Evolutionary conservation across 176 grass and related monocot genomes (phyloP).

Genomic region (Guadua angustifolia): DNA sequence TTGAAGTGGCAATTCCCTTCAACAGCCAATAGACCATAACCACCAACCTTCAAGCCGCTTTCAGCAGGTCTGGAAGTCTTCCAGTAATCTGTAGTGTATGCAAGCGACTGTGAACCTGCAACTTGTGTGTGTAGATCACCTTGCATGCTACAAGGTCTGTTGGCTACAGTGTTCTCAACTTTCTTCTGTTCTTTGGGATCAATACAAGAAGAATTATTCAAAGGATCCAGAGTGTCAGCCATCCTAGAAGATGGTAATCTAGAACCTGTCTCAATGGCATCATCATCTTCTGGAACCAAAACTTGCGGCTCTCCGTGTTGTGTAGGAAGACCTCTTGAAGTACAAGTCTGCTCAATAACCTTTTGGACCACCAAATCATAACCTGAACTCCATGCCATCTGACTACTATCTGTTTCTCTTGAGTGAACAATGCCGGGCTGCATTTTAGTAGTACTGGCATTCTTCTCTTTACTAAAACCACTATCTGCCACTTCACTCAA

Average conservation of each 20-base stretch:
- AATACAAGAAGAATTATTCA: neutral
- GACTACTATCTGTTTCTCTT: conserved; percentile 2
- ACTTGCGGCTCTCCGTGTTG: conserved; percentile 31
- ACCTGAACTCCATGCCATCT: conserved; percentile 34
- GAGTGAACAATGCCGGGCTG: neutral
- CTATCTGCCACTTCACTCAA: neutral
- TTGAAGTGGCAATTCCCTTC: neutral
- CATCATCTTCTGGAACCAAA: neutral
- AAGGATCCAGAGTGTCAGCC: neutral
- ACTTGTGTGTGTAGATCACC: neutral
- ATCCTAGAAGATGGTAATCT: conserved; percentile 3
- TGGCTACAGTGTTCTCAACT: conserved; percentile 2
- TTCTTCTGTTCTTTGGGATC: conserved; percentile 6
- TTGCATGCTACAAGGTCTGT: neutral
- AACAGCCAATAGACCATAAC: neutral
- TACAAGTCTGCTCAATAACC: neutral
- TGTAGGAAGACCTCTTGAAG: conserved; percentile 22
- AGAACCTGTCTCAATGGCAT: neutral
- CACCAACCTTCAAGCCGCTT: neutral
- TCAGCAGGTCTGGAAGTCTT: neutral
- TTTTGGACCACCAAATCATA: conserved; percentile 24
- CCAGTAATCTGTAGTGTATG: neutral
- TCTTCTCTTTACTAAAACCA: conserved; percentile 1
- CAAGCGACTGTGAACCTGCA: neutral
- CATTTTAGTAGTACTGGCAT: neutral